These are phyloP conservation scores for Otatea glauca DNA, from an alignment of 176 grass and related monocot species.

Conservation along the genomic window DNA sequence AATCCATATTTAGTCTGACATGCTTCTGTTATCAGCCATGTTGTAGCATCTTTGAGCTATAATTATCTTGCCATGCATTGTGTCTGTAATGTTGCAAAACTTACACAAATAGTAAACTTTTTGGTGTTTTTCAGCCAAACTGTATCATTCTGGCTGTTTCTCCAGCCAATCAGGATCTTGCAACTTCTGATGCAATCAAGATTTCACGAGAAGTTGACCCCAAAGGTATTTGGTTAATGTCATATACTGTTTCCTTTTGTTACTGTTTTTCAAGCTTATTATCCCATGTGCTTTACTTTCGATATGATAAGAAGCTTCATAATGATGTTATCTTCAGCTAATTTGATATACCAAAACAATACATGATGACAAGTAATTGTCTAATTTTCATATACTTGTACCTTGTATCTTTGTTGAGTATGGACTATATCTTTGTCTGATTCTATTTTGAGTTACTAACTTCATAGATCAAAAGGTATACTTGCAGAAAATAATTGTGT, in stretches of 20 bases:
- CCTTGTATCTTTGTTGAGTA: constrained; percentile 4
- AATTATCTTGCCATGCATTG: constrained; percentile 8
- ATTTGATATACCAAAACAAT: neutral
- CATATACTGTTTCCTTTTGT: neutral
- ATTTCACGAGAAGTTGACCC: constrained; percentile 98
- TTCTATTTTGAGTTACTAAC: neutral
- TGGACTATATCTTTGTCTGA: neutral
- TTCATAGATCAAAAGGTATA: neutral
- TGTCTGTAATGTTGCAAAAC: neutral
- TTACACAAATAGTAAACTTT: neutral
- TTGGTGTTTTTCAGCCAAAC: constrained; percentile 75
- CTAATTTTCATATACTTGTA: neutral
- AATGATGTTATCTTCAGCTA: neutral
- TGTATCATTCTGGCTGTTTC: constrained; percentile 97
- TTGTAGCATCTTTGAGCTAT: constrained; percentile 1
- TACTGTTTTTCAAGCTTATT: neutral
- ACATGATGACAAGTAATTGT: neutral
- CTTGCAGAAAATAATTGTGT: neutral
- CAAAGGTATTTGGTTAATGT: constrained; percentile 66
- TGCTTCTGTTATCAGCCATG: constrained; percentile 12
- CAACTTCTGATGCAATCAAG: constrained; percentile 99
- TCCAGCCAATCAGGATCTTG: constrained; percentile 99
- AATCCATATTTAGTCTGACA: constrained; percentile 18
- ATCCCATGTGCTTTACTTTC: constrained; percentile 1
- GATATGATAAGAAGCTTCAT: neutral